These are phyloP conservation scores for Athelia sp. DNA, from an alignment of 1,284 basidiomycete species.

Conservation along the genomic window DNA sequence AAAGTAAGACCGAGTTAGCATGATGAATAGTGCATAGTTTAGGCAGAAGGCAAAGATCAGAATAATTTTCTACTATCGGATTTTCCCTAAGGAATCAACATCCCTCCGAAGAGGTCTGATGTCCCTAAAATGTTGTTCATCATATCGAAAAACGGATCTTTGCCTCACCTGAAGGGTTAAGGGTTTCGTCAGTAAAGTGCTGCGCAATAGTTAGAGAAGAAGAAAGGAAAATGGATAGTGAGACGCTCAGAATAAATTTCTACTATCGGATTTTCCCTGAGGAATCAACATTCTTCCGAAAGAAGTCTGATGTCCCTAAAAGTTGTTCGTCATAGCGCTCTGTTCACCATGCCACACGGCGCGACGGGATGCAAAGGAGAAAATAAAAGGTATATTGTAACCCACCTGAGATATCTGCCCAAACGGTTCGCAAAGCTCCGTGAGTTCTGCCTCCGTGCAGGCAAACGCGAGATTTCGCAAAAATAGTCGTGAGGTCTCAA, in stretches of 20 bases:
- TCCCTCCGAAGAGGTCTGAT: constrained; percentile 32
- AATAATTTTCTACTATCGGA: constrained; percentile 39
- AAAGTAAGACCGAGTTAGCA: background rate
- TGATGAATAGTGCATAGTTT: background rate
- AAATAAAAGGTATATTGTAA: no score
- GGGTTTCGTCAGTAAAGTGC: constrained; percentile 1
- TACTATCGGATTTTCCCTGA: constrained; percentile 54
- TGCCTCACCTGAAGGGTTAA: constrained; percentile 16
- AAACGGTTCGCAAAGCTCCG: constrained; percentile 62
- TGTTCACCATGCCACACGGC: background rate
- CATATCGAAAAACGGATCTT: constrained; percentile 11
- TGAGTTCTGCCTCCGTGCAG: constrained; percentile 72
- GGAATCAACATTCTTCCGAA: constrained; percentile 51
- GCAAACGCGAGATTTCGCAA: constrained; percentile 89
- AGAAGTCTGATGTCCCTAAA: constrained; percentile 40
- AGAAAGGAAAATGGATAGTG: constrained; percentile 6
- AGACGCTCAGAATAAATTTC: constrained; percentile 31
- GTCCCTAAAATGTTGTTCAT: constrained; percentile 33
- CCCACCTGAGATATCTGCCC: constrained; percentile 75
- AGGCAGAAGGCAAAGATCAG: constrained; percentile 19
- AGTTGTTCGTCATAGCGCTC: constrained; percentile 25
- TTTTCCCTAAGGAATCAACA: constrained; percentile 34
- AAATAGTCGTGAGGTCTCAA: constrained; percentile 81
- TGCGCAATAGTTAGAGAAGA: constrained; percentile 5
- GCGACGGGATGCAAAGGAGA: constrained; percentile 2